These are phyloP conservation scores for Aspergillus piperis DNA, from an alignment of 2,329 filamentous ascomycete genomes.

Conservation along the genomic window DNA sequence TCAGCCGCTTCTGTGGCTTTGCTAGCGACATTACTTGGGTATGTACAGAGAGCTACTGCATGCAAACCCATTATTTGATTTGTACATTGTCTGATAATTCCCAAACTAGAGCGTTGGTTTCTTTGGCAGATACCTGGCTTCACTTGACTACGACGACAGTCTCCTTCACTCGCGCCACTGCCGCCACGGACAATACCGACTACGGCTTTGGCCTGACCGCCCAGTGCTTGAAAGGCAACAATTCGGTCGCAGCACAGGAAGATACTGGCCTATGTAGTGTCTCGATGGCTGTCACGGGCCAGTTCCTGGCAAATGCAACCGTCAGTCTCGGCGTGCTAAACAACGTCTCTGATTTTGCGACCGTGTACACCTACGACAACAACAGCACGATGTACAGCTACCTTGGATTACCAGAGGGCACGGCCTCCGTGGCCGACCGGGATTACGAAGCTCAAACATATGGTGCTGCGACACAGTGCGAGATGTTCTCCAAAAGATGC, in stretches of 20 bases:
- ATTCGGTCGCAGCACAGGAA: background rate
- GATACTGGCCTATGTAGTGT: background rate
- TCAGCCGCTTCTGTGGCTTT: background rate
- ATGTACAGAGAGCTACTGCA: background rate
- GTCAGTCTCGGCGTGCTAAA: background rate
- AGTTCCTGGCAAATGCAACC: background rate
- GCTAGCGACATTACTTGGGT: background rate
- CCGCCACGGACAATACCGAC: background rate
- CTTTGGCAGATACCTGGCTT: slow-evolving; percentile 29
- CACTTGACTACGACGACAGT: slow-evolving; percentile 28
- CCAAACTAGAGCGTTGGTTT: slow-evolving; percentile 16
- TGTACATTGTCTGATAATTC: background rate
- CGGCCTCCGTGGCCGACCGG: background rate
- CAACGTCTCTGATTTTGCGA: background rate
- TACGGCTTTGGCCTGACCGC: slow-evolving; percentile 9
- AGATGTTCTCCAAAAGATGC: slow-evolving; percentile 21
- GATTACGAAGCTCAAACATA: slow-evolving; percentile 24
- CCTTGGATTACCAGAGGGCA: background rate
- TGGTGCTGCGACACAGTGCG: slow-evolving; percentile 20
- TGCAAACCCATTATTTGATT: background rate
- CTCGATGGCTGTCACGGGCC: background rate
- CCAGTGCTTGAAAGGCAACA: background rate
- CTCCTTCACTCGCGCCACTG: slow-evolving; percentile 15
- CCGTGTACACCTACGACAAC: background rate
- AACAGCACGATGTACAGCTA: background rate